These are phyloP conservation scores for Trichoderma koningiopsis DNA, from an alignment of 2,329 filamentous ascomycete genomes.

Conservation along the genomic window DNA sequence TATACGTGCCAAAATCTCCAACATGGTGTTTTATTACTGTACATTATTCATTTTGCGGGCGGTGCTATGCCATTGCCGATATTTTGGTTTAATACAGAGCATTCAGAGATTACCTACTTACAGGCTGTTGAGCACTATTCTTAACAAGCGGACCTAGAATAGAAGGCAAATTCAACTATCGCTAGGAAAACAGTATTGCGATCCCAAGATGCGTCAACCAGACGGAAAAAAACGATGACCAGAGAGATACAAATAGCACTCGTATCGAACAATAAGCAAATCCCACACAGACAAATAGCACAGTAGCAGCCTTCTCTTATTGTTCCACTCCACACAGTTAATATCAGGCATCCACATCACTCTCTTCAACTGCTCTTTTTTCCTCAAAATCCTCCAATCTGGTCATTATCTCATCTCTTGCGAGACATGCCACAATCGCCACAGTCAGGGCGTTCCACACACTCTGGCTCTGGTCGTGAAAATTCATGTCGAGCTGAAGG, in stretches of 20 bases:
- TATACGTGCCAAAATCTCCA: conserved; percentile 32
- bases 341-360: conserved; percentile 43
- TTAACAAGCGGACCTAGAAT: not conserved
- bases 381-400: conserved; percentile 42
- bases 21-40: conserved; percentile 30
- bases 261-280: not conserved
- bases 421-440: conserved; percentile 44
- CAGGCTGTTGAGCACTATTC: too few species aligned
- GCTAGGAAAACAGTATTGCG: not conserved
- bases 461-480: conserved; percentile 44
- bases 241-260: not conserved
- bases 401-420: conserved; percentile 44
- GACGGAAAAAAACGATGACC: not conserved
- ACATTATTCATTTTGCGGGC: not conserved
- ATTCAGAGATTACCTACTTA: not conserved
- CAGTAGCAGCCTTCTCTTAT: conserved; percentile 5
- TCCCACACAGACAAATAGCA: not conserved
- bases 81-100: not conserved
- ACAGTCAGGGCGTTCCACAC: conserved; percentile 50
- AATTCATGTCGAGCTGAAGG: conserved; percentile 47
- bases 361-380: conserved; percentile 35
- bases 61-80: not conserved
- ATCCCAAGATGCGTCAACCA: not conserved
- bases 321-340: not conserved
- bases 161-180: not conserved